Conservation (phyloP, 140 eudicot genomes). For the Cichorium intybus region DNA sequence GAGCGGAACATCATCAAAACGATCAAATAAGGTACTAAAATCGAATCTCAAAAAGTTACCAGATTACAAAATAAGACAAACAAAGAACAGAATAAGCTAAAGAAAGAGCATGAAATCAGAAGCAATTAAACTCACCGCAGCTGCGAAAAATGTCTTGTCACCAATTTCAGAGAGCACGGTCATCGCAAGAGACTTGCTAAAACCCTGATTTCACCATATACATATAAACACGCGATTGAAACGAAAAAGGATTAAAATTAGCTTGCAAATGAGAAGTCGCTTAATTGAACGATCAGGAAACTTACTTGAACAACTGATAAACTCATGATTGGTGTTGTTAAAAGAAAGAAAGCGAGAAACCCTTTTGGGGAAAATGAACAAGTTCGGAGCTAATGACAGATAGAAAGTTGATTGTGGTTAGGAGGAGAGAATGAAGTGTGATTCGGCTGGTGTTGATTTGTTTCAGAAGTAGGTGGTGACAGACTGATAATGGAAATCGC, state of each 20-base stretch:
- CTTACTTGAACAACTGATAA: slow-evolving; percentile 50
- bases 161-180: slow-evolving; percentile 95
- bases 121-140: slow-evolving; percentile 65
- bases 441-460: slow-evolving; percentile 11
- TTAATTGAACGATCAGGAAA: not conserved
- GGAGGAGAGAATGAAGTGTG: not conserved
- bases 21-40: not conserved
- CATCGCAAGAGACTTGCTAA: slow-evolving; percentile 92
- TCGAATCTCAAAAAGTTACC: not conserved
- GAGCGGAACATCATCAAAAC: not conserved
- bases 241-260: not conserved
- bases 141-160: slow-evolving; percentile 94
- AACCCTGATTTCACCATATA: slow-evolving; percentile 47
- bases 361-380: slow-evolving; percentile 3
- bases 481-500: slow-evolving; percentile 9
- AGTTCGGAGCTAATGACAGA: not conserved
- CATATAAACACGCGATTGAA: not conserved
- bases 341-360: not conserved
- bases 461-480: not conserved
- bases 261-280: not conserved
- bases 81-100: not conserved
- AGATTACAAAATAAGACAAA: not conserved
- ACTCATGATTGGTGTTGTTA: slow-evolving; percentile 28
- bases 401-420: not conserved
- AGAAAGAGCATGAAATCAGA: not conserved